Evolutionary conservation across 768 basidiomycete genomes (phyloP).

Genomic region (Termitomyces sp.): DNA sequence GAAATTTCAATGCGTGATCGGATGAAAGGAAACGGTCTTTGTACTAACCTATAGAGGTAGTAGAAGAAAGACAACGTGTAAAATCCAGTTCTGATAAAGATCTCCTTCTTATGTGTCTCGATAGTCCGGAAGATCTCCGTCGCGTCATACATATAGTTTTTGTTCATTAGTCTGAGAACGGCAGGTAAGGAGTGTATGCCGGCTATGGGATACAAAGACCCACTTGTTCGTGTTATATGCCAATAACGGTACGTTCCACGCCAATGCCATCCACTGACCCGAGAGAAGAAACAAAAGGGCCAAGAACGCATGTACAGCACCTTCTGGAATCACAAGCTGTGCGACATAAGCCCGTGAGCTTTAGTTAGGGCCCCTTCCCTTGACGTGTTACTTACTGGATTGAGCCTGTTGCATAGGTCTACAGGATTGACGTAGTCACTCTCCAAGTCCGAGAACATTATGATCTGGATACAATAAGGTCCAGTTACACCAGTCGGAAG

Average conservation of each 20-base stretch:
- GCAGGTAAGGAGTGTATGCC: neutral
- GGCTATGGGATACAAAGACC: conserved; percentile 25
- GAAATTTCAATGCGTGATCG: neutral
- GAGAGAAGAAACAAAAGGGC: conserved; percentile 84
- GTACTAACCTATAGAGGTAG: conserved; percentile 78
- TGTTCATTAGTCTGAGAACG: conserved; percentile 71
- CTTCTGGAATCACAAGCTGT: conserved; percentile 96
- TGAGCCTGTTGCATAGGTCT: conserved; percentile 99
- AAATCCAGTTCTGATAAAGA: conserved; percentile 90
- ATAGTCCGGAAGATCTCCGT: conserved; percentile 99
- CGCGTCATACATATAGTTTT: conserved; percentile 98
- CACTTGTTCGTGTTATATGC: conserved; percentile 94
- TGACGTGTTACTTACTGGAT: conserved; percentile 60
- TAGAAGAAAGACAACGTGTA: conserved; percentile 91
- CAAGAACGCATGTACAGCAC: conserved; percentile 89
- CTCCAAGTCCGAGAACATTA: conserved; percentile 99
- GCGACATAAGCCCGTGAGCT: neutral
- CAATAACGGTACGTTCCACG: conserved; percentile 85
- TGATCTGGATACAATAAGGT: conserved; percentile 59
- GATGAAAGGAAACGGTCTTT: neutral
- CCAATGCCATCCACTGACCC: conserved; percentile 94
- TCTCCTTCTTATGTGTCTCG: conserved; percentile 92
- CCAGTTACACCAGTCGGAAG: neutral
- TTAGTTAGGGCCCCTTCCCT: neutral
- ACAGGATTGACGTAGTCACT: conserved; percentile 99